Base-by-base conservation (phyloP, 2,329 filamentous ascomycete species). In the Aspergillus pseudotamarii region DNA sequence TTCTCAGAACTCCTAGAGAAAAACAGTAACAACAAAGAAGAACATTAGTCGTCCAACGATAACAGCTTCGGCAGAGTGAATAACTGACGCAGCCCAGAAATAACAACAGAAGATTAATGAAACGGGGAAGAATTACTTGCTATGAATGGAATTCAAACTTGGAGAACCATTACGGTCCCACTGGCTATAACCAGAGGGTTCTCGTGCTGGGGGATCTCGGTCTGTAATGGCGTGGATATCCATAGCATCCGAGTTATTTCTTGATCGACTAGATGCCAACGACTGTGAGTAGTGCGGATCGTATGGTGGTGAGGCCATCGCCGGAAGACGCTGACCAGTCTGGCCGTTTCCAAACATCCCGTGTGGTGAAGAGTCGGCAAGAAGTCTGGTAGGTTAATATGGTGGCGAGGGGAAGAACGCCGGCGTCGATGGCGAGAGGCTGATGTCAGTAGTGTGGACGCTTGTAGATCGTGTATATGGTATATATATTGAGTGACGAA, bases 221-320 rank as follows among this genome's bases (percentile, higher is more conserved):
- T 75, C 74, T 28, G 75, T 75, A 54, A 77, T 71, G 34, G 66
- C 64, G 55, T 77, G 72, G 54, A 77, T 73, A 36, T 76, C 73
- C 75, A 77, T 77, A 1, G 75, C 74, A 9, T 75, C 74, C 11
- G 75, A 77, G 9, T 75, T 74, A 38, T 76, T 73, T 55, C 75
- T 71, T 34, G 74, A 73, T 12, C 73, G 71, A 41, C 65, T 72
- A 26, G 69, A 61, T 3, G 65, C 64, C 8, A 73, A 61, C 8
- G 74, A 71, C 41, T 69, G 67, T 32, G 73, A 71, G 55, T 63
- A 66, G 58, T 71, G 71, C 54, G 72, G 66, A 36, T 68, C 64
- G 56, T 64, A 59, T 45, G 64, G 41, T 30, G 70, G 68, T n/a
- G 69, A 65, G 16, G 68, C 65, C 66, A 71, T 65, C 32, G 64